Percentiles rank a stretch among this genome's conserved stretches.
phyloP scores from a whole-genome alignment of 2,329 filamentous ascomycete species.

The Arthrobotrys entomopaga region DNA sequence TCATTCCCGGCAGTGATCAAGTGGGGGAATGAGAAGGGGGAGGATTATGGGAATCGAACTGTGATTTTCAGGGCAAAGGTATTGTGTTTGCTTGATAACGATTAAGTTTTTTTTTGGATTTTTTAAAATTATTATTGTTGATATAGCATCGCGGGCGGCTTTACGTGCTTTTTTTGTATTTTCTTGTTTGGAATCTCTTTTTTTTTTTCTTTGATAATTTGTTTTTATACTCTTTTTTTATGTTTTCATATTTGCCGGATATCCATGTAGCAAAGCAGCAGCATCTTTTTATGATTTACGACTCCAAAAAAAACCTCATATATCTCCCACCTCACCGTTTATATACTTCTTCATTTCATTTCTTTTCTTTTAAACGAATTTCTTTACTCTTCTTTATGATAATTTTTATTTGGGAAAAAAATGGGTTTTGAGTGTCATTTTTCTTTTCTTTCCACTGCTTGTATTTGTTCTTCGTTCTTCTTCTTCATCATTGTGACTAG shows the following conservation, averaged over 20 bases:
- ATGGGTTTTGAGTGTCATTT: constrained; percentile 10
- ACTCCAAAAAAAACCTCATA: constrained; percentile 17
- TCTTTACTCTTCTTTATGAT: constrained; percentile 1
- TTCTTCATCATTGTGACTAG: not conserved
- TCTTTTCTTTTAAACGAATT: not conserved
- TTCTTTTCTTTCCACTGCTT: not conserved
- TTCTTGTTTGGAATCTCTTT: not conserved
- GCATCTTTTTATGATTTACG: constrained; percentile 33
- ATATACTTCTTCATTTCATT: constrained; percentile 1
- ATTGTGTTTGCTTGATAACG: constrained; percentile 50
- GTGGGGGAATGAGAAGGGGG: constrained; percentile 53
- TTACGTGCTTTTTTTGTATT: not conserved
- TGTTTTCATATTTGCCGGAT: constrained; percentile 39
- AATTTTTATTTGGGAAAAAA: not conserved
- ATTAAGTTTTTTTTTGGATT: constrained; percentile 10
- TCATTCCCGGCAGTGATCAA: constrained; percentile 52
- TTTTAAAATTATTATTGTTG: not conserved
- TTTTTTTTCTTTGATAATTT: constrained; percentile 9
- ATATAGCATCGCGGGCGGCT: not conserved
- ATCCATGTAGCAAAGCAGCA: constrained; percentile 51
- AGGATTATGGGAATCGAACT: constrained; percentile 41
- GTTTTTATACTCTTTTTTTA: constrained; percentile 4
- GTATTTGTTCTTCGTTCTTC: constrained; percentile 1
- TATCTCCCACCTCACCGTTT: constrained; percentile 8
- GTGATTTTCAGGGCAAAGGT: constrained; percentile 52